Evolutionary conservation across 768 basidiomycete species (phyloP).

Genomic region (Kwoniella dejecticola): DNA sequence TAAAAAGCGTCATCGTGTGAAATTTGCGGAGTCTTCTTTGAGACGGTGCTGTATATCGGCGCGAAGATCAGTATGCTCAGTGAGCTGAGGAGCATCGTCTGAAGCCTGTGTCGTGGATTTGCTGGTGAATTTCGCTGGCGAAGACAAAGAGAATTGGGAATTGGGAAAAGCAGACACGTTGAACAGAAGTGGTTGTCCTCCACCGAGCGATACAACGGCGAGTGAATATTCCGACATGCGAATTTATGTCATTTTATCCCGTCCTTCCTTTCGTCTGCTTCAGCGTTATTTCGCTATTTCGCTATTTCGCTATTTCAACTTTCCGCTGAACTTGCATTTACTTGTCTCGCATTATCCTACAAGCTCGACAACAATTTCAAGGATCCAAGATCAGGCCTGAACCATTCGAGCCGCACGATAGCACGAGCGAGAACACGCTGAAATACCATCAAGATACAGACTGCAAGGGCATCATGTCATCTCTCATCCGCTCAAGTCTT

Average conservation of each 20-base stretch:
- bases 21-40: neutral
- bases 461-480: neutral
- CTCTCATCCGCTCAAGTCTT: neutral
- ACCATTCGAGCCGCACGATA: too few relatives aligned
- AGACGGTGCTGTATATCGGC: conserved; percentile 11
- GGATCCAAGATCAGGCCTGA: too few relatives aligned
- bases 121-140: too few relatives aligned
- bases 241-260: conserved; percentile 6
- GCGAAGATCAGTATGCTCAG: conserved; percentile 18
- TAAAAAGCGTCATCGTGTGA: conserved; percentile 48
- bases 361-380: too few relatives aligned
- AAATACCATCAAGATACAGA: too few relatives aligned
- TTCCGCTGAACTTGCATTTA: too few relatives aligned
- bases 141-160: too few relatives aligned
- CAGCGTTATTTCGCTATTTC: neutral
- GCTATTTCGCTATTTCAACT: too few relatives aligned
- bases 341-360: too few relatives aligned
- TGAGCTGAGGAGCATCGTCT: conserved; percentile 29
- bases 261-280: neutral
- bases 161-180: neutral
- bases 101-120: neutral
- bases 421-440: too few relatives aligned
- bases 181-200: conserved; percentile 9
- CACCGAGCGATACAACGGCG: neutral
- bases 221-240: neutral